Percentiles rank a stretch among this genome's conserved stretches.
These are phyloP conservation scores for Lepidium africanum DNA, from an alignment of 345 rosid species.

Conservation along the genomic window DNA sequence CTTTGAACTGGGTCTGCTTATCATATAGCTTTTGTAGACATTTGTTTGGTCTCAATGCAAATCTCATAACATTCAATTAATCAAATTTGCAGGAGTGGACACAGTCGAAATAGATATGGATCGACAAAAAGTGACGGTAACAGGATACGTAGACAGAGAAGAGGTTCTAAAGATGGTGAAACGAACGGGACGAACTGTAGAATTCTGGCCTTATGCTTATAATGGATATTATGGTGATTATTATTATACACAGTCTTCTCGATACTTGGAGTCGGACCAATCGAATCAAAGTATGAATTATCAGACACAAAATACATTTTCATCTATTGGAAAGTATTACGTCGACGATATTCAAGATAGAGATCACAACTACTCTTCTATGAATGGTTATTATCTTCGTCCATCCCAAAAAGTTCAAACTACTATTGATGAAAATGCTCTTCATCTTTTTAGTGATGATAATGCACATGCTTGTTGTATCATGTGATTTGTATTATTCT, in stretches of 20 bases:
- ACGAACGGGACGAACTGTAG: slow-evolving; percentile 68
- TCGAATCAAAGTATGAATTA: slow-evolving; percentile 18
- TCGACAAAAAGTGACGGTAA: slow-evolving; percentile 73
- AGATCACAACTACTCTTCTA: background rate
- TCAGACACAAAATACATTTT: slow-evolving; percentile 17
- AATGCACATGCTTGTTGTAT: slow-evolving; percentile 56
- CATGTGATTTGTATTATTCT: slow-evolving; percentile 25
- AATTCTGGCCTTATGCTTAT: slow-evolving; percentile 82
- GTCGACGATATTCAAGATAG: background rate
- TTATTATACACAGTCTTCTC: slow-evolving; percentile 44
- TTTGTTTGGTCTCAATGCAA: background rate
- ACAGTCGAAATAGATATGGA: slow-evolving; percentile 67
- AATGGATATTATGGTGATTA: slow-evolving; percentile 51
- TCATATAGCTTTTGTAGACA: background rate
- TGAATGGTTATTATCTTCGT: slow-evolving; percentile 4
- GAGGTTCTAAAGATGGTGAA: slow-evolving; percentile 62
- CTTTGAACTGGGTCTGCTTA: too few relatives aligned
- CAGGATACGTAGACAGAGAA: slow-evolving; percentile 55
- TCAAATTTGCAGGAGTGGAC: slow-evolving; percentile 49
- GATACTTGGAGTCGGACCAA: slow-evolving; percentile 47
- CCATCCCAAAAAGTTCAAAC: slow-evolving; percentile 10
- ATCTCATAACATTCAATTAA: background rate
- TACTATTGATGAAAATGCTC: slow-evolving; percentile 39
- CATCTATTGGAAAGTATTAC: slow-evolving; percentile 40
- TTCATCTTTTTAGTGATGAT: slow-evolving; percentile 79